Conservation (phyloP, 202 grass and related monocot species). For the Zizania palustris region DNA sequence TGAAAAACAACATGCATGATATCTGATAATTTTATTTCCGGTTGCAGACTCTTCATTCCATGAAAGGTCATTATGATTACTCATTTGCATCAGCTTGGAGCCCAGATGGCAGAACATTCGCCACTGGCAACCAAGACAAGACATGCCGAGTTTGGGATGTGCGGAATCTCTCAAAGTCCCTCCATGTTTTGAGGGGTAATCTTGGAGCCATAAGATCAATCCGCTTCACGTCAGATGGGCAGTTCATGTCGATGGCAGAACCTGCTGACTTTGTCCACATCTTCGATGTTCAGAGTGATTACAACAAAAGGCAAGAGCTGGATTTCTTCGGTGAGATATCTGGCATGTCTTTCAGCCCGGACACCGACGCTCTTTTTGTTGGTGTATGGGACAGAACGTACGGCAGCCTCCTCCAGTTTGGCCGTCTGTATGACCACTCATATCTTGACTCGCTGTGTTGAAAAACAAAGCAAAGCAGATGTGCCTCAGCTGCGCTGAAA, state of each 20-base stretch:
- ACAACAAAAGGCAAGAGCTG: constrained; percentile 73
- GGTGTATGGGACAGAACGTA: constrained; percentile 83
- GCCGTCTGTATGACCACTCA: constrained; percentile 47
- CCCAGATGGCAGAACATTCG: constrained; percentile 74
- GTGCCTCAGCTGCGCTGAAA: constrained; percentile 36
- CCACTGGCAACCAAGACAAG: constrained; percentile 96
- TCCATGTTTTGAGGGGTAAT: constrained; percentile 75
- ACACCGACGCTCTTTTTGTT: constrained; percentile 72
- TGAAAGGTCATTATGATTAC: constrained; percentile 75
- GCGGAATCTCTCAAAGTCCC: constrained; percentile 70
- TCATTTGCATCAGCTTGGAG: constrained; percentile 92
- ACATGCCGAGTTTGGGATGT: constrained; percentile 86
- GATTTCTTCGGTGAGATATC: constrained; percentile 96
- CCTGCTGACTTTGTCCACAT: constrained; percentile 83
- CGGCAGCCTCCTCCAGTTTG: constrained; percentile 75
- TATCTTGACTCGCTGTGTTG: constrained; percentile 78
- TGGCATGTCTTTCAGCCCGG: constrained; percentile 80
- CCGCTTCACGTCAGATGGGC: constrained; percentile 79
- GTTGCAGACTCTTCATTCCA: constrained; percentile 59
- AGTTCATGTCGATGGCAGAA: constrained; percentile 90
- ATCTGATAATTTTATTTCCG: constrained; percentile 33
- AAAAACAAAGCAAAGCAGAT: constrained; percentile 35
- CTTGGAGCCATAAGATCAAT: constrained; percentile 84
- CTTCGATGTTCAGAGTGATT: constrained; percentile 65
- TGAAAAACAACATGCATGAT: constrained; percentile 13